Evolutionary conservation across 805 yeast genomes (phyloP).

Genomic region (Candida ovalis): DNA sequence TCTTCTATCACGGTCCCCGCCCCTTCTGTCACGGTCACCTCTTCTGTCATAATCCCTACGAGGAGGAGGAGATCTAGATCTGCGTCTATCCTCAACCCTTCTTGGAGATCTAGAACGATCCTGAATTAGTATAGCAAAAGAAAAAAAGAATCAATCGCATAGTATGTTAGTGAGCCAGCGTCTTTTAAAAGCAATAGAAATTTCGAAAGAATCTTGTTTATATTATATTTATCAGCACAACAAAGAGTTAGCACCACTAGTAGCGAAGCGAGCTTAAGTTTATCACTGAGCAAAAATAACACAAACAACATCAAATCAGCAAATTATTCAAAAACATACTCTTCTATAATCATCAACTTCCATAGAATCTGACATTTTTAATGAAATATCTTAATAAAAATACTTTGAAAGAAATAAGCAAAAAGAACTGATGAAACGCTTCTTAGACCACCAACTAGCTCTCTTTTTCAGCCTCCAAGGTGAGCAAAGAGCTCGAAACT

Average conservation of each 20-base stretch:
- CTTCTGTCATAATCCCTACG: constrained; percentile 15
- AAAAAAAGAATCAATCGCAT: neutral
- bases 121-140: constrained; percentile 11
- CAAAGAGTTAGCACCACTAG: constrained; percentile 1
- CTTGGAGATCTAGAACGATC: constrained; percentile 34
- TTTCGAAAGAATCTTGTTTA: neutral
- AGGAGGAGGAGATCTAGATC: constrained; percentile 30
- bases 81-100: constrained; percentile 26
- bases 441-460: neutral
- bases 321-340: constrained; percentile 32
- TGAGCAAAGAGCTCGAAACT: neutral
- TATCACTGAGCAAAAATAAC: constrained; percentile 3
- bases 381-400: neutral
- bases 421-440: neutral
- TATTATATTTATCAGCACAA: neutral
- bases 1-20: constrained; percentile 20
- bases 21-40: constrained; percentile 22
- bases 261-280: neutral
- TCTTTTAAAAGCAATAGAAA: neutral
- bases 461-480: neutral
- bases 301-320: constrained; percentile 1
- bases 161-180: constrained; percentile 1
- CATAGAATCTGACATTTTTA: constrained; percentile 50
- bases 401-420: too few species aligned
- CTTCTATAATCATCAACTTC: constrained; percentile 61